These are phyloP conservation scores for Oryza australiensis DNA, from an alignment of 176 grass and related monocot genomes.

Conservation along the genomic window DNA sequence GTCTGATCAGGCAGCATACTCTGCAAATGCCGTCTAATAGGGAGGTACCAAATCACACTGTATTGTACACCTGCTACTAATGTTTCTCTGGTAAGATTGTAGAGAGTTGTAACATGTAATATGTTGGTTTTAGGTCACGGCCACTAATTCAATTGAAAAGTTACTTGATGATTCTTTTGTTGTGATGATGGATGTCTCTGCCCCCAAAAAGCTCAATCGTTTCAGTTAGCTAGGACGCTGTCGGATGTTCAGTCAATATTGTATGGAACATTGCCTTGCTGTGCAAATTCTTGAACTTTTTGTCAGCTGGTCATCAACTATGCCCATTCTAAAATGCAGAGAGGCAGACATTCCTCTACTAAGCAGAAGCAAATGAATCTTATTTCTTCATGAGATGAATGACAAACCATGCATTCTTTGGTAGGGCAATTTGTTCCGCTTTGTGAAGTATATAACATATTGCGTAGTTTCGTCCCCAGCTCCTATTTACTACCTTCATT, in stretches of 20 bases:
- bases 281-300: not conserved
- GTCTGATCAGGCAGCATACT: not conserved
- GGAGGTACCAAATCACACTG: conserved; percentile 2
- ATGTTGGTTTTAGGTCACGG: conserved; percentile 24
- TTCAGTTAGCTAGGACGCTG: not conserved
- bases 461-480: too few relatives aligned
- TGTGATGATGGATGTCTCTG: not conserved
- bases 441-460: too few relatives aligned
- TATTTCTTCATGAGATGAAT: too few relatives aligned
- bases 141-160: conserved; percentile 40
- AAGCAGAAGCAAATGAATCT: not conserved
- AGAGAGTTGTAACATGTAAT: conserved; percentile 38
- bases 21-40: conserved; percentile 12
- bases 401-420: too few relatives aligned
- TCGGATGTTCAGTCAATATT: not conserved
- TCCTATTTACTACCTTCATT: not conserved
- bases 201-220: not conserved
- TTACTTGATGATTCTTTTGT: conserved; percentile 35
- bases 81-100: not conserved
- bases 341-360: too few relatives aligned
- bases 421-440: too few relatives aligned
- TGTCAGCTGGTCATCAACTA: not conserved
- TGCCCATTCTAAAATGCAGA: not conserved
- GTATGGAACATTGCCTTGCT: not conserved
- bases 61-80: conserved; percentile 25